Conservation (phyloP, 768 basidiomycete genomes). For the Dacryopinax primogenitus region DNA sequence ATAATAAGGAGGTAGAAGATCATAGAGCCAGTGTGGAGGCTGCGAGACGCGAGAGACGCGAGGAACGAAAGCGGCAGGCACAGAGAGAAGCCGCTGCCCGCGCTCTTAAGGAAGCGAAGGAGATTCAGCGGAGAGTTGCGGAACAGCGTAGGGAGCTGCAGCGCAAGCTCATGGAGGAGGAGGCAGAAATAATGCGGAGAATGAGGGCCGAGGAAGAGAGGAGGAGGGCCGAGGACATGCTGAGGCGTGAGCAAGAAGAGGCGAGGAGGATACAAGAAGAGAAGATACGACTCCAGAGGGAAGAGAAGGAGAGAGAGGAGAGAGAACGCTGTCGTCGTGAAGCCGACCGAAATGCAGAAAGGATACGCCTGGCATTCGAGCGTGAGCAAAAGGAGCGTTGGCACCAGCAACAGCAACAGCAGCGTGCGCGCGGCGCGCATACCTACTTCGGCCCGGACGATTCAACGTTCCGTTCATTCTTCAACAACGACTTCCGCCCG, state of each 20-base stretch:
- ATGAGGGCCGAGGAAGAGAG: not conserved
- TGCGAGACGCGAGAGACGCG: not conserved
- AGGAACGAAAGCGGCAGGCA: not conserved
- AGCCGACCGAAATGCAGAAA: not conserved
- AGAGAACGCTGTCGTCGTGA: not conserved
- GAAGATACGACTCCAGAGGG: not conserved
- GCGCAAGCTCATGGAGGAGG: not conserved
- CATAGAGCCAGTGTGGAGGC: not conserved
- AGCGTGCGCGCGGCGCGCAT: not conserved
- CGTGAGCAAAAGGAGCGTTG: conserved; percentile 9
- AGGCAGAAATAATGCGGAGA: not conserved
- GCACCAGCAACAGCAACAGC: not conserved
- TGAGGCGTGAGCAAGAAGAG: not conserved
- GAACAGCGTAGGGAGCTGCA: not conserved
- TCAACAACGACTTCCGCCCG: conserved; percentile 12
- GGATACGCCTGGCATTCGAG: conserved; percentile 8
- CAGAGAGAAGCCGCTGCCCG: not conserved
- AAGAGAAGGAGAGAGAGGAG: not conserved
- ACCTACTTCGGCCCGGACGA: conserved; percentile 15
- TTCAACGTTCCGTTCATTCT: conserved; percentile 11
- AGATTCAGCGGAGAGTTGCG: not conserved
- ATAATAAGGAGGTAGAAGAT: not conserved
- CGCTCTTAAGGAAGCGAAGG: not conserved
- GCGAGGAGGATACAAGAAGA: not conserved
- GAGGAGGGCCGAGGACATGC: not conserved